Evolutionary conservation across 345 rosid species (phyloP).

Genomic region (Triadica sebifera): DNA sequence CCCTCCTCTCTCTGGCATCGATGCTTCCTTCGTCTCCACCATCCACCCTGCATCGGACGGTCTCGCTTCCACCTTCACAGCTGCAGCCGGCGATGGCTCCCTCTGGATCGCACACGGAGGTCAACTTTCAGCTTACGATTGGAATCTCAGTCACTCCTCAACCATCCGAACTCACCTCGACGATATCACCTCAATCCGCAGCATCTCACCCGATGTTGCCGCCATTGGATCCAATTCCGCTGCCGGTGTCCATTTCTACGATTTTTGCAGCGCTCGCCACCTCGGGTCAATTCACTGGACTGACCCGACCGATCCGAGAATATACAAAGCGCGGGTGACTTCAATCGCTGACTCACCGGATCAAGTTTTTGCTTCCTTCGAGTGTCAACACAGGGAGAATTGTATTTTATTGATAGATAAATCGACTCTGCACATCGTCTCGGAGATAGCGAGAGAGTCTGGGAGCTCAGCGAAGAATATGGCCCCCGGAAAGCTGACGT

Average conservation of each 20-base stretch:
- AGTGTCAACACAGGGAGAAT: conserved; percentile 80
- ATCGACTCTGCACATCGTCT: conserved; percentile 62
- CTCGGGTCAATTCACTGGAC: conserved; percentile 71
- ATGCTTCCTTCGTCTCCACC: conserved; percentile 64
- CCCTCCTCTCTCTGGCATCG: conserved; percentile 62
- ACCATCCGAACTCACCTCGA: conserved; percentile 80
- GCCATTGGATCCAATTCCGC: conserved; percentile 63
- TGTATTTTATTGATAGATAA: conserved; percentile 65
- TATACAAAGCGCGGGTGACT: conserved; percentile 65
- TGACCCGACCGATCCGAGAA: conserved; percentile 77
- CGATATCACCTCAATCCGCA: conserved; percentile 59
- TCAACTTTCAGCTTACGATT: conserved; percentile 76
- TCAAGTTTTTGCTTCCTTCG: conserved; percentile 66
- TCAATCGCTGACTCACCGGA: conserved; percentile 56
- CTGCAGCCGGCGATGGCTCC: conserved; percentile 62
- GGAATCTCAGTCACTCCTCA: conserved; percentile 54
- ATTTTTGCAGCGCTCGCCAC: conserved; percentile 56
- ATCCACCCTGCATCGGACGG: conserved; percentile 67
- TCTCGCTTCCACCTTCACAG: conserved; percentile 60
- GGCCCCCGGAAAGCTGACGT: conserved; percentile 65
- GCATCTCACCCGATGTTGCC: conserved; percentile 61
- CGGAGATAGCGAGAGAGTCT: conserved; percentile 60
- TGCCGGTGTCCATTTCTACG: conserved; percentile 83
- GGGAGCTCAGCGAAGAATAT: conserved; percentile 62
- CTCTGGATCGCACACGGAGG: conserved; percentile 93